A percentile compares a stretch with the other conserved stretches of the same genome.
phyloP scores from a whole-genome alignment of 2,329 filamentous ascomycete species.

The Cercospora beticola region DNA sequence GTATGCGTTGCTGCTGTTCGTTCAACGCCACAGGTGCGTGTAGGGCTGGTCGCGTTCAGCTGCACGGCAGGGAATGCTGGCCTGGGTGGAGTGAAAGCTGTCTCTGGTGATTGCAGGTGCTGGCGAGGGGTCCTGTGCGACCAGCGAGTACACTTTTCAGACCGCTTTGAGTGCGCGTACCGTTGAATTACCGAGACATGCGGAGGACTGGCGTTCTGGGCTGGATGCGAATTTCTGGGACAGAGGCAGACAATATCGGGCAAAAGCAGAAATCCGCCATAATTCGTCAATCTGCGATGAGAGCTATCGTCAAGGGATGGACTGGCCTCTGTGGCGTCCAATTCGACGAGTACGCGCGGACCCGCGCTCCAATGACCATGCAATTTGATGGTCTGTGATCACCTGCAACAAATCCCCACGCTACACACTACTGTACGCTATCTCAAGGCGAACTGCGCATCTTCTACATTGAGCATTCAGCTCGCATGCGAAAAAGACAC shows the following conservation, averaged over 20 bases:
- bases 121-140: neutral
- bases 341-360: neutral
- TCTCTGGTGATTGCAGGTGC: neutral
- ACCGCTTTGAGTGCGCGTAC: neutral
- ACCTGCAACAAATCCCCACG: neutral
- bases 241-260: neutral
- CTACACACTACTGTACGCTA: neutral
- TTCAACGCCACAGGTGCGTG: neutral
- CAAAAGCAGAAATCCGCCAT: neutral
- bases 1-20: neutral
- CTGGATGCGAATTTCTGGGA: neutral
- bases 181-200: constrained; percentile 1
- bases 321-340: neutral
- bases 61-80: neutral
- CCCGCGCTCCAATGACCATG: neutral
- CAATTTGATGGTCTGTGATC: neutral
- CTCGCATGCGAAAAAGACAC: neutral
- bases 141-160: neutral
- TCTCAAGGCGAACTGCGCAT: neutral
- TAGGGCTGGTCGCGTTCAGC: neutral
- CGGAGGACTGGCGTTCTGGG: neutral
- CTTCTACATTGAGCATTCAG: neutral
- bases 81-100: neutral
- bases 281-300: neutral
- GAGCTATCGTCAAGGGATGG: neutral